These are phyloP conservation scores for Paecilomyces variotii DNA, from an alignment of 2,329 filamentous ascomycete species.

Conservation along the genomic window DNA sequence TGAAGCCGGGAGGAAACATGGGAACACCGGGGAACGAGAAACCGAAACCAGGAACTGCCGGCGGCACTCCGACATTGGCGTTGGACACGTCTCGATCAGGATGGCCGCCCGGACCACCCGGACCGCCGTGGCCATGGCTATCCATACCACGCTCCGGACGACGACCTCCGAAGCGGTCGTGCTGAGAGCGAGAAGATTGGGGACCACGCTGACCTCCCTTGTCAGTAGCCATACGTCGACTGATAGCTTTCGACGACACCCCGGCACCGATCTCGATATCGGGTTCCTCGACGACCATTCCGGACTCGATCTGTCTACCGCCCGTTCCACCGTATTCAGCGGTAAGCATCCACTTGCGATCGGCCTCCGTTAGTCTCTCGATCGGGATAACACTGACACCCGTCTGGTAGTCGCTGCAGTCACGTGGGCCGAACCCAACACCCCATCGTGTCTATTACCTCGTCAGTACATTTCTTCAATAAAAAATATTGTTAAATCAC, in stretches of 20 bases:
- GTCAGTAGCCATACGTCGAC: slow-evolving; percentile 44
- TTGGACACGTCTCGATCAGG: slow-evolving; percentile 29
- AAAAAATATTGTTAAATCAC: slow-evolving; percentile 18
- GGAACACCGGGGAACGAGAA: slow-evolving; percentile 45
- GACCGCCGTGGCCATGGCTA: slow-evolving; percentile 17
- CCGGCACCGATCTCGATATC: slow-evolving; percentile 98
- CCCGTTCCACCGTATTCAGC: slow-evolving; percentile 91
- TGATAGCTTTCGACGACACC: slow-evolving; percentile 76
- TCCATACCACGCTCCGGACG: slow-evolving; percentile 25
- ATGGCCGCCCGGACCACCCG: slow-evolving; percentile 17
- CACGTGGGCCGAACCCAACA: slow-evolving; percentile 90
- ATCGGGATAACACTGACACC: slow-evolving; percentile 93
- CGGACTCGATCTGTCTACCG: slow-evolving; percentile 67
- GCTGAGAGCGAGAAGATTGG: slow-evolving; percentile 34
- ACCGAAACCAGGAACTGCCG: slow-evolving; percentile 48
- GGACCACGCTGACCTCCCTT: slow-evolving; percentile 43
- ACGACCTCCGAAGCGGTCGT: slow-evolving; percentile 19
- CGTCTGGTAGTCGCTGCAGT: slow-evolving; percentile 91
- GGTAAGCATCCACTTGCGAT: slow-evolving; percentile 93
- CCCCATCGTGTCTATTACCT: slow-evolving; percentile 79
- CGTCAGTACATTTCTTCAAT: slow-evolving; percentile 16
- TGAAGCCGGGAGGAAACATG: slow-evolving; percentile 42
- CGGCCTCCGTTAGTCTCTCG: slow-evolving; percentile 83
- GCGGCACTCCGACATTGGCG: slow-evolving; percentile 42
- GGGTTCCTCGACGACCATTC: slow-evolving; percentile 89